These are phyloP conservation scores for Trichoderma brevicompactum DNA, from an alignment of 2,329 filamentous ascomycete species.

Conservation along the genomic window DNA sequence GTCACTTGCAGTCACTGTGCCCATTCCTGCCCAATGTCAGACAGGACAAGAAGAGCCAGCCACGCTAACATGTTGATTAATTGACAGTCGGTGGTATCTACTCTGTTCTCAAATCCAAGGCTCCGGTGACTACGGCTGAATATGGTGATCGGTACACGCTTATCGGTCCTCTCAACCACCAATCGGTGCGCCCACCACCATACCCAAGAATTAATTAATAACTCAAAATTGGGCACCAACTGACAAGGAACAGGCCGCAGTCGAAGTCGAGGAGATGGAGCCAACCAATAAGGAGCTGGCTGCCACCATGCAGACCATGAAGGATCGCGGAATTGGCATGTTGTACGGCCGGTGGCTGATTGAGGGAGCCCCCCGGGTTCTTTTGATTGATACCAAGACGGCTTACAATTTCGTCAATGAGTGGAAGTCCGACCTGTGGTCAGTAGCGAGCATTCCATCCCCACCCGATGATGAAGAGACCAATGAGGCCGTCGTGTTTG, in stretches of 20 bases:
- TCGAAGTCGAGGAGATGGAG: conserved; percentile 93
- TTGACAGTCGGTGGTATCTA: conserved; percentile 91
- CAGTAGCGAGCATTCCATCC: conserved; percentile 88
- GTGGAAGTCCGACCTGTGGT: conserved; percentile 97
- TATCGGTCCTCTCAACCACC: conserved; percentile 90
- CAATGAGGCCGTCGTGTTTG: conserved; percentile 96
- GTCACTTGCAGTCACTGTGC: background rate
- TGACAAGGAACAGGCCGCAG: conserved; percentile 69
- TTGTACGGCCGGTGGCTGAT: conserved; percentile 97
- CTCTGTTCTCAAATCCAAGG: conserved; percentile 98
- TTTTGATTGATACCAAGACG: conserved; percentile 93
- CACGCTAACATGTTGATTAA: conserved; percentile 13
- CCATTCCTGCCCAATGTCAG: conserved; percentile 12
- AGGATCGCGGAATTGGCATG: conserved; percentile 84
- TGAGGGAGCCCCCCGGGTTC: conserved; percentile 89
- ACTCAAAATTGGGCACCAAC: conserved; percentile 28
- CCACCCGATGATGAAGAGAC: conserved; percentile 91
- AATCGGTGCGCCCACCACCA: conserved; percentile 66
- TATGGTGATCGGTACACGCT: conserved; percentile 98
- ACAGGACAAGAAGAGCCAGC: background rate
- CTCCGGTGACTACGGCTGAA: conserved; percentile 94
- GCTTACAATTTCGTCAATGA: conserved; percentile 91
- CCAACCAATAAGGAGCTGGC: conserved; percentile 79
- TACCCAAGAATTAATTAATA: conserved; percentile 20
- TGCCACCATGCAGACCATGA: conserved; percentile 89